A percentile compares a stretch with the other conserved stretches of the same genome.
Evolutionary conservation across 768 basidiomycete genomes (phyloP).

Genomic region (Imleria badia): DNA sequence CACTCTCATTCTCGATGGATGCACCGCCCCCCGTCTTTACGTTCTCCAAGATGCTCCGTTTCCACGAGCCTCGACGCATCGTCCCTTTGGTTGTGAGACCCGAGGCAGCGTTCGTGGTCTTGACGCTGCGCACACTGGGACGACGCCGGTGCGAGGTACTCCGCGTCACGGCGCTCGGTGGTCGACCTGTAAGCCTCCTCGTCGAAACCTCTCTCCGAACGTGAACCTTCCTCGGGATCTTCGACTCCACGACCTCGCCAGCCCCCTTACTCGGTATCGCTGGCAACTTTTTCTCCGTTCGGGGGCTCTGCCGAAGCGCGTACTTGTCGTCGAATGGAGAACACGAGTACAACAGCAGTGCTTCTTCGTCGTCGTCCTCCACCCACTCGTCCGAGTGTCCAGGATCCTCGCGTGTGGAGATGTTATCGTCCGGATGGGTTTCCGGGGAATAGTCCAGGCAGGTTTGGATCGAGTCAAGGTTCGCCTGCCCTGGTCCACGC

Average conservation of each 20-base stretch:
- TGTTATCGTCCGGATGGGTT: not conserved
- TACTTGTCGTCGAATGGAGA: slow-evolving; percentile 27
- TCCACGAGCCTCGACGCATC: slow-evolving; percentile 28
- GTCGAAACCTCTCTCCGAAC: slow-evolving; percentile 17
- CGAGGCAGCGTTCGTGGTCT: slow-evolving; percentile 1
- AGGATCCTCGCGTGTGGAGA: slow-evolving; percentile 5
- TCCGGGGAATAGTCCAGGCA: slow-evolving; percentile 25
- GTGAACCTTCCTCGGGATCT: slow-evolving; percentile 21
- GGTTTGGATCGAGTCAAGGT: slow-evolving; percentile 24
- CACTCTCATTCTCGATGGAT: slow-evolving; percentile 14
- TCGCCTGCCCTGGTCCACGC: slow-evolving; percentile 25
- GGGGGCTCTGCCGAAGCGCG: slow-evolving; percentile 6
- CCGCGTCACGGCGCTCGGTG: not conserved
- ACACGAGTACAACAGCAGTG: slow-evolving; percentile 6
- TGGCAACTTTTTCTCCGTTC: slow-evolving; percentile 18
- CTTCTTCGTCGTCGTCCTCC: slow-evolving; percentile 29
- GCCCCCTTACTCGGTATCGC: slow-evolving; percentile 6
- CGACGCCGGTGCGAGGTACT: slow-evolving; percentile 15
- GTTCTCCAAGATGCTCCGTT: slow-evolving; percentile 22
- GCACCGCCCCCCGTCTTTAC: slow-evolving; percentile 7
- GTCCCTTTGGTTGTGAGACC: slow-evolving; percentile 17
- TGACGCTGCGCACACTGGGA: slow-evolving; percentile 16
- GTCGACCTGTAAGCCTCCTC: slow-evolving; percentile 5
- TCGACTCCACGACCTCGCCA: slow-evolving; percentile 8
- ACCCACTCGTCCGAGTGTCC: slow-evolving; percentile 20